Base-by-base conservation (phyloP, 495 filamentous ascomycete genomes). In the Copromyces sp. region DNA sequence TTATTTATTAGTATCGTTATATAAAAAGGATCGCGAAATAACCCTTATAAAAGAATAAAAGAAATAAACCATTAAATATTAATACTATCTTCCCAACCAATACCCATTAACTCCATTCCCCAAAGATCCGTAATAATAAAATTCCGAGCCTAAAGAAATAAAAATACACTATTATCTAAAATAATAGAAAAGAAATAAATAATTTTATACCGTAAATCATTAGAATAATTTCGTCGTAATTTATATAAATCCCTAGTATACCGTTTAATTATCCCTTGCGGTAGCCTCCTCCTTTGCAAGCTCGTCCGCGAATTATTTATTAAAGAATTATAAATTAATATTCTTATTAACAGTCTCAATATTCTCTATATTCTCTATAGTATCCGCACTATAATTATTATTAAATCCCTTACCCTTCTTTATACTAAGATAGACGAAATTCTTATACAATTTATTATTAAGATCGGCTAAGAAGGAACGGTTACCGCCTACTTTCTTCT, bases 401-500 rank as follows among this genome's bases (percentile, higher is more conserved):
- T n/a, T n/a, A n/a, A n/a, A n/a, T n/a, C n/a, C n/a, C n/a, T n/a
- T n/a, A n/a, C 6, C 14, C 14, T 4, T 42, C 1, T 17, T 42
- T 17, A 42, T 16, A 17, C 6, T 7, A 7, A 9, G 4, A 42
- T 0, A 14, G 17, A 42, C 9, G 16, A 42, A 17, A 6, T 42
- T 42, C 7, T 17, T 5, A 2, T 1, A 4, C 4, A 6, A 4
- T 5, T 3, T 6, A 6, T 4, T 4, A 0, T 42, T 5, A 0
- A 3, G 14, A 4, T 42, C 5, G 5, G 14, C 2, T 6, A 42
- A 42, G 17, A 42, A 42, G 4, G 40, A 42, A 6, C 14, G 40
- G 16, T n/a, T n/a, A n/a, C 14, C 16, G 14, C 14, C 1, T 42
- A 6, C 14, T 0, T 42, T 42, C 16, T 42, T 42, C 4, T 42